These are phyloP conservation scores for Stentor roeselii DNA, from an alignment of 73 alveolate species.

Conservation along the genomic window DNA sequence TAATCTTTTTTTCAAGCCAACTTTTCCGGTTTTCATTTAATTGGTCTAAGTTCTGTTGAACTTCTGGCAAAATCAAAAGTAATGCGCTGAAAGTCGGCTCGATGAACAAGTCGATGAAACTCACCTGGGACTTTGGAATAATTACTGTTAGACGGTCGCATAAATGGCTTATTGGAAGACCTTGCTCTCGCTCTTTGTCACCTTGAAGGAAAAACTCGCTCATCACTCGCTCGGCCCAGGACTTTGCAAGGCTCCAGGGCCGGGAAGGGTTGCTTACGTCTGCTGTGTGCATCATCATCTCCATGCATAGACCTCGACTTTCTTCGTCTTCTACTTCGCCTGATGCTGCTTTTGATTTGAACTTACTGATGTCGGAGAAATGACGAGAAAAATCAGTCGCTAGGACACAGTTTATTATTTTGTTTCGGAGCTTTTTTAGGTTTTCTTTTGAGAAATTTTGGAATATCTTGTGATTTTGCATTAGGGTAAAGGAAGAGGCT, in stretches of 20 bases:
- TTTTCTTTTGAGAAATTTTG: constrained; percentile 33
- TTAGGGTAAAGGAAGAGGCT: constrained; percentile 63
- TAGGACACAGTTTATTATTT: constrained; percentile 60
- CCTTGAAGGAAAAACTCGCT: constrained; percentile 74
- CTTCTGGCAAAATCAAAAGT: constrained; percentile 12
- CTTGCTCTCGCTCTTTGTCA: constrained; percentile 64
- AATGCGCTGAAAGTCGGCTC: constrained; percentile 67
- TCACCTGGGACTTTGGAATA: constrained; percentile 77
- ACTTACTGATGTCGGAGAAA: constrained; percentile 56
- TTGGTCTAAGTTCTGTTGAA: not conserved
- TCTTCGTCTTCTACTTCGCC: constrained; percentile 40
- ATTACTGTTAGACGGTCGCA: constrained; percentile 77
- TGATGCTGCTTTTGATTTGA: constrained; percentile 10
- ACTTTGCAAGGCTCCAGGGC: constrained; percentile 48
- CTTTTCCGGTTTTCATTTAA: too few species aligned
- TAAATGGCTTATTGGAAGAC: constrained; percentile 70
- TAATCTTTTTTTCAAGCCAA: not conserved
- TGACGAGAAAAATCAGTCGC: constrained; percentile 86
- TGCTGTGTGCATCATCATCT: constrained; percentile 65
- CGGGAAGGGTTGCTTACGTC: constrained; percentile 72
- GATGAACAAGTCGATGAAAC: constrained; percentile 89
- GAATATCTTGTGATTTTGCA: constrained; percentile 37
- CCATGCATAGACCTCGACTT: constrained; percentile 28
- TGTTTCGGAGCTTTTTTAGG: constrained; percentile 54
- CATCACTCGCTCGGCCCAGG: constrained; percentile 59